Conservation (phyloP, 139 green algal genomes). For the Desmodesmus armatus region DNA sequence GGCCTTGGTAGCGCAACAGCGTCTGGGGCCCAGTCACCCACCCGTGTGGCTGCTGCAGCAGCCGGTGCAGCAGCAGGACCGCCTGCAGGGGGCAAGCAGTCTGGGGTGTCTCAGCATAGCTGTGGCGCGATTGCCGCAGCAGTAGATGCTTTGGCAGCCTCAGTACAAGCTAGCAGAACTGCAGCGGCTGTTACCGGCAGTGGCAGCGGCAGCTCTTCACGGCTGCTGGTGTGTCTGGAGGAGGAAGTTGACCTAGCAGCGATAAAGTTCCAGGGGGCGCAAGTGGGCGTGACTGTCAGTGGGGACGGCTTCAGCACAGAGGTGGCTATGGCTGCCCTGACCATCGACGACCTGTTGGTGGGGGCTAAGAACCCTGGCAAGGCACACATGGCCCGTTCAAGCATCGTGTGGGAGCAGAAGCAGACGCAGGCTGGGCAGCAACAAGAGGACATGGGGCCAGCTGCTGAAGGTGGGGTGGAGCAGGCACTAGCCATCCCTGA, state of each 20-base stretch:
- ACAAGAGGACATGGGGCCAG: not conserved
- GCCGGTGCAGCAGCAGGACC: not conserved
- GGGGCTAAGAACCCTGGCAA: slow-evolving; percentile 29
- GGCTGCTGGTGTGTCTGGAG: slow-evolving; percentile 66
- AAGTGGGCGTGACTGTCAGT: slow-evolving; percentile 48
- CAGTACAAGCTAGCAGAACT: not conserved
- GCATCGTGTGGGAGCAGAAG: slow-evolving; percentile 37
- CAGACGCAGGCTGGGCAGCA: slow-evolving; percentile 1
- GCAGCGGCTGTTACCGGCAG: not conserved
- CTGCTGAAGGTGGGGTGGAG: not conserved
- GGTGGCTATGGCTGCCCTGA: slow-evolving; percentile 45
- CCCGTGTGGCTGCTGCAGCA: not conserved
- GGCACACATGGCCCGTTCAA: slow-evolving; percentile 30
- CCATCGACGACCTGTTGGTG: slow-evolving; percentile 44
- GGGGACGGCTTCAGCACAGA: slow-evolving; percentile 50
- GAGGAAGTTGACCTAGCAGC: slow-evolving; percentile 68
- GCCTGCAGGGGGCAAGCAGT: too few species aligned
- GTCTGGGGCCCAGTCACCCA: too few species aligned
- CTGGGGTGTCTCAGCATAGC: too few species aligned
- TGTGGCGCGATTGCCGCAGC: too few species aligned
- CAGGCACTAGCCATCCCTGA: not conserved
- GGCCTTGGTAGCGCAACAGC: not conserved
- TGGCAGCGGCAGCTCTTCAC: not conserved
- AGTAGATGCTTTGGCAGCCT: too few species aligned
- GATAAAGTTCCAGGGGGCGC: slow-evolving; percentile 52